Percentiles rank a stretch among this genome's conserved stretches.
phyloP scores from a whole-genome alignment of 495 filamentous ascomycete species.

The Aspergillus hancockii region DNA sequence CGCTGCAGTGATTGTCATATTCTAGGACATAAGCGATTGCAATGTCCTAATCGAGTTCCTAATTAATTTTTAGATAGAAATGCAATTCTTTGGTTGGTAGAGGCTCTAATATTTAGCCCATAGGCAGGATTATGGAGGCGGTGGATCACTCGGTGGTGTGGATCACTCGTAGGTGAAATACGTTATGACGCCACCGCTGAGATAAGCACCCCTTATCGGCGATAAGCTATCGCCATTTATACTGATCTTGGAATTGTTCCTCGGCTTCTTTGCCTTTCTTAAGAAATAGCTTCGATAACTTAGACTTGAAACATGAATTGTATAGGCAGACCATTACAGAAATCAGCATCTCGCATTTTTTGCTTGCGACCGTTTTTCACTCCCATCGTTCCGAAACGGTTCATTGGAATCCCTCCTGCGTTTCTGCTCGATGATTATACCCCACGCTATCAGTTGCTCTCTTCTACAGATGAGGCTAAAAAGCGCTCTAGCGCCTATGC shows the following conservation, averaged over 20 bases:
- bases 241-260: not conserved
- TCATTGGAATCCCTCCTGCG: constrained; percentile 71
- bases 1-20: constrained; percentile 12
- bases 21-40: constrained; percentile 9
- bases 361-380: constrained; percentile 7
- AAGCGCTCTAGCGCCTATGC: constrained; percentile 68
- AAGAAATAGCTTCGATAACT: not conserved
- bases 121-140: not conserved
- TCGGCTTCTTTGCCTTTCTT: not conserved
- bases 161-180: not conserved
- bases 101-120: constrained; percentile 1
- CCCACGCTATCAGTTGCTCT: constrained; percentile 64
- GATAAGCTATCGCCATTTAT: constrained; percentile 11
- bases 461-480: constrained; percentile 57
- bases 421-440: constrained; percentile 74
- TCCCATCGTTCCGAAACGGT: constrained; percentile 26
- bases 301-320: constrained; percentile 17
- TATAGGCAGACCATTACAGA: constrained; percentile 13
- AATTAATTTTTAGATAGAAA: constrained; percentile 16
- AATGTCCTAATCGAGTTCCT: constrained; percentile 11
- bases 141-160: not conserved
- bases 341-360: not conserved
- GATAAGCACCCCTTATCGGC: constrained; percentile 17
- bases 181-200: constrained; percentile 28
- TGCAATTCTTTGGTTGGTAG: constrained; percentile 6